Base-by-base conservation (phyloP, 2,329 filamentous ascomycete genomes). In the Didymella lethalis region DNA sequence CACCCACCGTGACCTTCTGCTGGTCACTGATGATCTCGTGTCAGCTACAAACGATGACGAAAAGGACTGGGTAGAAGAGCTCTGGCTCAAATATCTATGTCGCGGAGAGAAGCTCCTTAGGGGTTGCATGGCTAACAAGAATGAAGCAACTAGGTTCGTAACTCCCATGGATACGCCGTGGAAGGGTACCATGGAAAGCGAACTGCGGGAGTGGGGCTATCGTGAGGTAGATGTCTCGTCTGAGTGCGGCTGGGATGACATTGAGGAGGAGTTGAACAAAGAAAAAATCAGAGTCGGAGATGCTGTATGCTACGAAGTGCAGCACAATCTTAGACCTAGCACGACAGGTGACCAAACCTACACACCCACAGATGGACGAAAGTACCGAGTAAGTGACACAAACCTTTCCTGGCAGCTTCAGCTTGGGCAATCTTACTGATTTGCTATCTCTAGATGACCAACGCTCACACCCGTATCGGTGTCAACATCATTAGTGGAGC, bases 171-270 rank as follows among this genome's bases (percentile, higher is more conserved):
- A 52, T 7, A 52, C 38, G 14, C 20, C 10, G 12, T 52, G 49
- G 49, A 32, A 46, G 7, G 31, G 49, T 14, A 46, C 14, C 2
- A 25, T 52, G 31, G 31, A 38, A 18, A 31, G 29, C 7, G 41
- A 45, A 14, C 41, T 52, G 7, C 18, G 28, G 20, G 18, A 28
- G 20, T 52, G 49, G 49, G 49, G 49, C 12, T 52, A 52, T 25
- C 26, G 14, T 4, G 49, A 52, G 12, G 6, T 20, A 3, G 18
- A 18, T 1, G 28, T 28, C 8, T 14, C 20, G 14, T 43, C 38
- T 28, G n/a, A 44, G 16, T 52, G 49, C 20, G 25, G n/a, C 29
- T 45, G 34, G 7, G 20, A 18, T 1, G 40, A 51, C 16, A 51
- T 51, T 8, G 40, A n/a, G 28, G 3, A 20, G 2, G 40, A 28